Base-by-base conservation (phyloP, 2,329 filamentous ascomycete species). In the Pyrenophora teres region DNA sequence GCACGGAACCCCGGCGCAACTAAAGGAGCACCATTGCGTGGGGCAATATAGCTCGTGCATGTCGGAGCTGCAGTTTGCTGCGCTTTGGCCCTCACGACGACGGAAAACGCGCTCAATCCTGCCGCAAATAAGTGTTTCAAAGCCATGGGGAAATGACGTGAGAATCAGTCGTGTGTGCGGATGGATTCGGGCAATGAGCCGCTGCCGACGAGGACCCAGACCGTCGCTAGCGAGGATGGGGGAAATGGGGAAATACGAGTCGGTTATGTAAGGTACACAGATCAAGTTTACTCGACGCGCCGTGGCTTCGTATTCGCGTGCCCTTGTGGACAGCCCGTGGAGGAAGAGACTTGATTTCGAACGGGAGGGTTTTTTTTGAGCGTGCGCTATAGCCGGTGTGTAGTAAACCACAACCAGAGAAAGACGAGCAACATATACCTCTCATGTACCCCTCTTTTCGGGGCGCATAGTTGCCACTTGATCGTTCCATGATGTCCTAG, bases 1-100 rank as follows among this genome's bases (percentile, higher is more conserved):
- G 74, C 75, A 21, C 67, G 61, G 56, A 76, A 79, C 10, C 76
- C 77, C 15, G 67, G 56, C 10, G 75, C 74, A 15, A 79, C 67
- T 13, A 74, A 77, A 31, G 77, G 76, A 44, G 66, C 60, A 18
- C 71, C 67, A 63, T 77, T 65, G 36, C 60, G 64, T 30, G 75
- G 70, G 16, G 69, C 65, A 49, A 77, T 67, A 4, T 70, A 70
- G 40, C 66, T 69, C 32, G 72, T 69, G 62, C 73, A 77, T 27
- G 68, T 54, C 19, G 63, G 39, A 16, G 61, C 55, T 35, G 64
- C 53, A 30, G 61, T 47, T 50, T 40, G 50, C 54, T 68, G 64
- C 48, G 65, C 65, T 48, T 53, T 59, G 54, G 56, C 67, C 52
- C 60, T 51, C 39, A 60, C 51, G 48, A 54, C 54, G 30, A 63